Evolutionary conservation across 1,284 basidiomycete genomes (phyloP).

Genomic region (Prillingera fragicola): DNA sequence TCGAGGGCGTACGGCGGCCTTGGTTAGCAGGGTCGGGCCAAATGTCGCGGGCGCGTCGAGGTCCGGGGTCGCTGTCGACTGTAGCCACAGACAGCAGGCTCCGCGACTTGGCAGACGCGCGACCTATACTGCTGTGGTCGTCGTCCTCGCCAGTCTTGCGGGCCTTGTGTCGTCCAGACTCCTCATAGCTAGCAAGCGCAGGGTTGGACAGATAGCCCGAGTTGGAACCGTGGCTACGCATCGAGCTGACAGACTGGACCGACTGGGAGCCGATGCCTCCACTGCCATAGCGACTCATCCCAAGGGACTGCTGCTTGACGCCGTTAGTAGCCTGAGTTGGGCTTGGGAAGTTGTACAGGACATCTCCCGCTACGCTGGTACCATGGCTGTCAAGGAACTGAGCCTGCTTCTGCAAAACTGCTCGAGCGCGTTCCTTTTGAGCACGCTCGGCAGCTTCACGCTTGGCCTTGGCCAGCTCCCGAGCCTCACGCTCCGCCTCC

Average conservation of each 20-base stretch:
- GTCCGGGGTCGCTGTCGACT: slow-evolving; percentile 58
- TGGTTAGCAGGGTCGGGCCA: slow-evolving; percentile 16
- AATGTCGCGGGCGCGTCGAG: slow-evolving; percentile 50
- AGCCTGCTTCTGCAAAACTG: slow-evolving; percentile 88
- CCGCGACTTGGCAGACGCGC: slow-evolving; percentile 57
- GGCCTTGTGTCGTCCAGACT: slow-evolving; percentile 59
- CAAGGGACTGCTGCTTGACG: too few species aligned
- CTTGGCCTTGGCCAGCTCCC: slow-evolving; percentile 81
- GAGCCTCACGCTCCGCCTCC: slow-evolving; percentile 74
- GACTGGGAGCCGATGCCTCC: background rate
- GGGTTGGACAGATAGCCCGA: background rate
- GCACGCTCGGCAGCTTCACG: slow-evolving; percentile 66
- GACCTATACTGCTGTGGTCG: slow-evolving; percentile 79
- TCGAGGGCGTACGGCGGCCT: slow-evolving; percentile 18
- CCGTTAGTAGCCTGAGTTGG: background rate
- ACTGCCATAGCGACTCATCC: too few species aligned
- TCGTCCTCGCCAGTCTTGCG: slow-evolving; percentile 77
- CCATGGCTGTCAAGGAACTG: slow-evolving; percentile 55
- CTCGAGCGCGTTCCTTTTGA: slow-evolving; percentile 76
- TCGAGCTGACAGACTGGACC: background rate
- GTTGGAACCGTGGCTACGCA: background rate
- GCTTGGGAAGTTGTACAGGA: background rate
- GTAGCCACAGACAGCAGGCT: slow-evolving; percentile 42
- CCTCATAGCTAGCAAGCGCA: slow-evolving; percentile 22
- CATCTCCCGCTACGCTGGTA: background rate